phyloP scores from a whole-genome alignment of 2,329 filamentous ascomycete species.

The Sporothrix brunneoviolacea region DNA sequence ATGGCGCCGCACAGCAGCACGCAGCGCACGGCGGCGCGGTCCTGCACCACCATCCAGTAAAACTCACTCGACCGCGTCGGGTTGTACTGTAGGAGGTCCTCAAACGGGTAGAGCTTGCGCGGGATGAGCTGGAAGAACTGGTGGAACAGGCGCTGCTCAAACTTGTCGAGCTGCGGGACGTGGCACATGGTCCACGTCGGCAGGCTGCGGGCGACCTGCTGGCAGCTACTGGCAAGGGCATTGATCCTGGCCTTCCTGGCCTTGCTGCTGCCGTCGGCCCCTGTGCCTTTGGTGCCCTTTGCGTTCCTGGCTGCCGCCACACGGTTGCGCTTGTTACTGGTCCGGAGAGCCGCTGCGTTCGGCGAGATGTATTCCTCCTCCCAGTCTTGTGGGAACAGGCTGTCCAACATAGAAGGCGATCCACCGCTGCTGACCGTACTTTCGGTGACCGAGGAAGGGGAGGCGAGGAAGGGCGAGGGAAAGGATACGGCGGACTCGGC shows the following conservation, averaged over 20 bases:
- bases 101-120: constrained; percentile 28
- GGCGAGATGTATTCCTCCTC: constrained; percentile 9
- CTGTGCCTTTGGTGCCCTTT: neutral
- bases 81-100: constrained; percentile 27
- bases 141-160: constrained; percentile 24
- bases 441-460: constrained; percentile 1
- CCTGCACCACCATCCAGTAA: constrained; percentile 22
- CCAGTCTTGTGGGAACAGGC: constrained; percentile 10
- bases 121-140: constrained; percentile 24
- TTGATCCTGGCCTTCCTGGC: constrained; percentile 3
- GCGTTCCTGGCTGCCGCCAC: neutral
- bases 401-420: neutral
- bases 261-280: constrained; percentile 2
- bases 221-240: constrained; percentile 8
- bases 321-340: neutral
- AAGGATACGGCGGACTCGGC: neutral
- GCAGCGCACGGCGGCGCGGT: constrained; percentile 24
- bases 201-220: constrained; percentile 13
- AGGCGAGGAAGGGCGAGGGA: constrained; percentile 5
- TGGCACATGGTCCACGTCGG: constrained; percentile 16
- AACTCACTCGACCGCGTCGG: constrained; percentile 23
- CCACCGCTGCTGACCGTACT: neutral
- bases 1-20: constrained; percentile 27
- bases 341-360: neutral
- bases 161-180: constrained; percentile 19